A percentile compares a stretch with the other conserved stretches of the same genome.
Evolutionary conservation across 139 green algal genomes (phyloP).

Genomic region (Parachlorella kessleri): DNA sequence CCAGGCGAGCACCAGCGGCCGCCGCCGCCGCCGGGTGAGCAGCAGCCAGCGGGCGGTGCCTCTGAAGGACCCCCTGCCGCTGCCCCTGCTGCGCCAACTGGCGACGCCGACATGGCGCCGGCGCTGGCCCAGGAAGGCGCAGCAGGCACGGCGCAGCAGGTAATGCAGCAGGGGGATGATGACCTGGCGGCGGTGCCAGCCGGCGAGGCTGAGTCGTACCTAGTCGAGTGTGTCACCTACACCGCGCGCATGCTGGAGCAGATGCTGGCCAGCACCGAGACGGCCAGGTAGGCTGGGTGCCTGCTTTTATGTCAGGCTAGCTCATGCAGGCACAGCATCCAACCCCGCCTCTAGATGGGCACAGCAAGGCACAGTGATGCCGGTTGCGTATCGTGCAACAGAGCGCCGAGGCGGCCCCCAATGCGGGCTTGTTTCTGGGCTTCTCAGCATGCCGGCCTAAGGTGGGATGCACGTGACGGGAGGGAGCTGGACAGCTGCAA

Average conservation of each 20-base stretch:
- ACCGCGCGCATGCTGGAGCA: conserved; percentile 83
- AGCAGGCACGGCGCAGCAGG: neutral
- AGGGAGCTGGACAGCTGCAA: too few species aligned
- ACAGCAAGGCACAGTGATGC: too few species aligned
- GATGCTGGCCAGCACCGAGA: conserved; percentile 70
- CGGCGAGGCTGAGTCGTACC: conserved; percentile 35
- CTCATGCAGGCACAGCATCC: neutral
- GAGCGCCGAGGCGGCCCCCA: too few species aligned
- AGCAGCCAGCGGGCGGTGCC: neutral
- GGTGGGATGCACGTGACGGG: too few species aligned
- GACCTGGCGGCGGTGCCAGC: conserved; percentile 12
- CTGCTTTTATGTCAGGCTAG: too few species aligned
- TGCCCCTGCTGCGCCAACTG: conserved; percentile 12
- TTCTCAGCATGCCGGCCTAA: too few species aligned
- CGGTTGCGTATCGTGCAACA: too few species aligned
- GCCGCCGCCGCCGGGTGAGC: neutral
- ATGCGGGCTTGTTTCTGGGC: too few species aligned
- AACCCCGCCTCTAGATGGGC: too few species aligned
- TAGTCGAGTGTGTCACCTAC: conserved; percentile 77
- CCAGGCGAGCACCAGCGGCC: neutral
- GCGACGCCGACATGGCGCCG: neutral
- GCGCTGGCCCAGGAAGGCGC: conserved; percentile 6
- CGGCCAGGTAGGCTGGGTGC: conserved; percentile 5
- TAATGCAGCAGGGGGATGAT: neutral
- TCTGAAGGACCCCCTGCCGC: neutral